Percentiles rank a stretch among this genome's conserved stretches.
These are phyloP conservation scores for Wickerhamomyces alni DNA, from an alignment of 805 yeast species.

Conservation along the genomic window DNA sequence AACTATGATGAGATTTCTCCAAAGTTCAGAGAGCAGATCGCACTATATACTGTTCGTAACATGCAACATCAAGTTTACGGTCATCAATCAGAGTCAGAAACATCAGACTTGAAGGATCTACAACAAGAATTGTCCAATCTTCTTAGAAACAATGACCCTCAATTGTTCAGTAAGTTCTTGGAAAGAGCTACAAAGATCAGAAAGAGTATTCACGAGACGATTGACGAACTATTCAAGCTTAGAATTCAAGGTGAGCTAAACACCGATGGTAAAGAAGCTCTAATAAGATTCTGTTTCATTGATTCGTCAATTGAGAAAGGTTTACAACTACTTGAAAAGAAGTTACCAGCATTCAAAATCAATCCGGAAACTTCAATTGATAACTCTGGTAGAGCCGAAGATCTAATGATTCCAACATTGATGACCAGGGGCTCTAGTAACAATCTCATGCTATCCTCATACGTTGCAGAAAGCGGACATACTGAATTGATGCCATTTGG, in stretches of 20 bases:
- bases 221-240: constrained; percentile 51
- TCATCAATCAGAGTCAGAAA: constrained; percentile 9
- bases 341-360: constrained; percentile 11
- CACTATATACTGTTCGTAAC: constrained; percentile 75
- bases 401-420: constrained; percentile 1
- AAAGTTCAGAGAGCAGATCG: constrained; percentile 56
- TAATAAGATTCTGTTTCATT: constrained; percentile 63
- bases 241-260: constrained; percentile 51
- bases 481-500: constrained; percentile 33
- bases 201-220: constrained; percentile 37
- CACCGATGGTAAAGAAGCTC: constrained; percentile 72
- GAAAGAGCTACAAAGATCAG: constrained; percentile 32
- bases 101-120: constrained; percentile 48
- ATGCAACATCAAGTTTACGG: constrained; percentile 51
- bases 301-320: constrained; percentile 67
- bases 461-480: constrained; percentile 25
- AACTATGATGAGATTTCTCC: constrained; percentile 54
- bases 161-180: constrained; percentile 28
- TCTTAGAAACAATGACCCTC: constrained; percentile 34
- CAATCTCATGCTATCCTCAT: constrained; percentile 19
- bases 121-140: constrained; percentile 40
- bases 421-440: constrained; percentile 14
- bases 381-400: not conserved
- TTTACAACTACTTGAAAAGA: constrained; percentile 26
- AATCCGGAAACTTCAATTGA: not conserved